Conservation (phyloP, 441 rosid species). For the Metrosideros polymorpha region DNA sequence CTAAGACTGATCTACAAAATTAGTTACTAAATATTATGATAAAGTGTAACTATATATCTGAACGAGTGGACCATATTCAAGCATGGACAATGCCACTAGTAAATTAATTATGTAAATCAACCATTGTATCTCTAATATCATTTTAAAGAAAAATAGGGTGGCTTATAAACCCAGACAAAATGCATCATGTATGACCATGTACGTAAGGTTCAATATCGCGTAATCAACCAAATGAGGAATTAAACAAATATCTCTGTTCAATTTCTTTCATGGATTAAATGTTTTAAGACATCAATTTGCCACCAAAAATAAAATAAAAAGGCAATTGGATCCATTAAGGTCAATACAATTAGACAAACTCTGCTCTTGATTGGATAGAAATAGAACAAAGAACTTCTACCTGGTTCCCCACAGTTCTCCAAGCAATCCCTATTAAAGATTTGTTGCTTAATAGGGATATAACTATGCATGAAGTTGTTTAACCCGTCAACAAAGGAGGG, state of each 20-base stretch:
- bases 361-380: background rate
- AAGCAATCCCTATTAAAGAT: background rate
- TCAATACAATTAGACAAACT: background rate
- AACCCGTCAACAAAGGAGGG: background rate
- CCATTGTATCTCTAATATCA: background rate
- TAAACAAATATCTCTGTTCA: background rate
- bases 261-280: background rate
- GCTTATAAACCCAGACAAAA: background rate
- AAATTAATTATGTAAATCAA: background rate
- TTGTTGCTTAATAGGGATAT: background rate
- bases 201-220: background rate
- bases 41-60: background rate
- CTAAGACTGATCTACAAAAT: background rate
- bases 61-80: background rate
- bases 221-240: background rate
- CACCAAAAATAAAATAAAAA: background rate
- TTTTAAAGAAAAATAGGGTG: background rate
- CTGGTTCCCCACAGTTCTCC: background rate
- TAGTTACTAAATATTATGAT: background rate
- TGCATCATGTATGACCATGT: background rate
- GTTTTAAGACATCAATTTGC: background rate
- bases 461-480: background rate
- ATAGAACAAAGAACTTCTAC: background rate
- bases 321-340: background rate
- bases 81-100: background rate